Evolutionary conservation across 441 rosid species (phyloP).

Genomic region (Pelargonium cotyledonis): DNA sequence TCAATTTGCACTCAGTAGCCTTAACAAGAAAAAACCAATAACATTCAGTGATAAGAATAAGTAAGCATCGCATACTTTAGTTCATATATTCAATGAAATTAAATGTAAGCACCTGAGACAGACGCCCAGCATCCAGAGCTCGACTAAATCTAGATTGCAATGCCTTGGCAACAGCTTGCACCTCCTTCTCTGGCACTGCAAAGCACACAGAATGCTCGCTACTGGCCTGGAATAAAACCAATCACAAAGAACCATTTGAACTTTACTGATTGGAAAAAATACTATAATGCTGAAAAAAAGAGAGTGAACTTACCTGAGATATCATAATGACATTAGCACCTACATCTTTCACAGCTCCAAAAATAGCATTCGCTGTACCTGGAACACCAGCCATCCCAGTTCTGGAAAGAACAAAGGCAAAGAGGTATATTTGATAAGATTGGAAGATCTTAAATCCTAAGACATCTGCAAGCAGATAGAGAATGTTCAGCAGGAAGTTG

Average conservation of each 20-base stretch:
- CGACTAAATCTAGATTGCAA: conserved; percentile 66
- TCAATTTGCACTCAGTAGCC: not conserved
- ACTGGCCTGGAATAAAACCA: conserved; percentile 57
- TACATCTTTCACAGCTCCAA: conserved; percentile 91
- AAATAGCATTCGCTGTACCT: conserved; percentile 85
- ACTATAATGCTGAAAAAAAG: conserved; percentile 10
- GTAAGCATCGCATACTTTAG: not conserved
- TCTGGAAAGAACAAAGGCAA: conserved; percentile 30
- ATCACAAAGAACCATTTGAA: conserved; percentile 17
- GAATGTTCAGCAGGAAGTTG: conserved; percentile 11
- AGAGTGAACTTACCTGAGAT: conserved; percentile 60
- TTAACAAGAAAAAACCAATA: not conserved
- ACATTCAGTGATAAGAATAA: not conserved
- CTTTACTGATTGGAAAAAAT: not conserved
- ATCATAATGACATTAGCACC: conserved; percentile 98
- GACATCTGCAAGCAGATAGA: not conserved
- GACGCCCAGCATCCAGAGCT: conserved; percentile 88
- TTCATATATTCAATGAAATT: not conserved
- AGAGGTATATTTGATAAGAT: conserved; percentile 11
- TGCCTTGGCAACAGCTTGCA: conserved; percentile 75
- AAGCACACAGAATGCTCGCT: conserved; percentile 95
- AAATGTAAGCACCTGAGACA: conserved; percentile 62
- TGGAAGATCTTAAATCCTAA: conserved; percentile 7
- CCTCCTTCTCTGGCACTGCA: conserved; percentile 95
- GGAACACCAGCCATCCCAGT: conserved; percentile 99